phyloP scores from a whole-genome alignment of 2,329 filamentous ascomycete genomes.

The Erysiphe pulchra region DNA sequence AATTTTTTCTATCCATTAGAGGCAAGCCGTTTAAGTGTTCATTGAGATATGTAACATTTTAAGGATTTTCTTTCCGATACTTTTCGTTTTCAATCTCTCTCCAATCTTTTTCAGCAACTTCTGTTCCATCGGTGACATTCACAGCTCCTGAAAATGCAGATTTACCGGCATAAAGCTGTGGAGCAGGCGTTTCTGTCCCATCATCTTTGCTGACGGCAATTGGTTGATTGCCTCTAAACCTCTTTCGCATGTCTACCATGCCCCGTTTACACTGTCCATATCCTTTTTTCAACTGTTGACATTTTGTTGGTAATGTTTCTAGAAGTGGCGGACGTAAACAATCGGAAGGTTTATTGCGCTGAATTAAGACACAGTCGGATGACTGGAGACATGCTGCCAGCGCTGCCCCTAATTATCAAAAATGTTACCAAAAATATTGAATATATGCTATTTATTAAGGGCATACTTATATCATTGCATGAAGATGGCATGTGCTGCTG shows the following conservation, averaged over 20 bases:
- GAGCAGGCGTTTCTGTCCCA: conserved; percentile 20
- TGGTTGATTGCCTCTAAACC: conserved; percentile 83
- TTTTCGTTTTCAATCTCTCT: conserved; percentile 38
- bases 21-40: too few relatives aligned
- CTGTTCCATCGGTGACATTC: conserved; percentile 41
- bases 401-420: conserved; percentile 40
- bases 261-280: conserved; percentile 91
- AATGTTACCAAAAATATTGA: too few relatives aligned
- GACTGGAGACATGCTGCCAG: conserved; percentile 87
- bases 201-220: conserved; percentile 38
- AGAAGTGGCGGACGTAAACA: conserved; percentile 65
- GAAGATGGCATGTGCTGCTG: conserved; percentile 53
- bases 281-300: conserved; percentile 78
- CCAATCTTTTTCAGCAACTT: conserved; percentile 34
- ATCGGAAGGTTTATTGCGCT: conserved; percentile 65
- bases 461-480: conserved; percentile 85
- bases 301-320: conserved; percentile 61
- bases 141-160: conserved; percentile 39
- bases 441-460: neutral
- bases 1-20: too few relatives aligned
- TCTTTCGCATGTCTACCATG: conserved; percentile 95
- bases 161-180: conserved; percentile 59
- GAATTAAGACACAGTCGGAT: conserved; percentile 85
- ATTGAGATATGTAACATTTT: too few relatives aligned
- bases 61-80: conserved; percentile 16